Base-by-base conservation (phyloP, 2,329 filamentous ascomycete genomes). In the Neopestalotiopsis sp. region DNA sequence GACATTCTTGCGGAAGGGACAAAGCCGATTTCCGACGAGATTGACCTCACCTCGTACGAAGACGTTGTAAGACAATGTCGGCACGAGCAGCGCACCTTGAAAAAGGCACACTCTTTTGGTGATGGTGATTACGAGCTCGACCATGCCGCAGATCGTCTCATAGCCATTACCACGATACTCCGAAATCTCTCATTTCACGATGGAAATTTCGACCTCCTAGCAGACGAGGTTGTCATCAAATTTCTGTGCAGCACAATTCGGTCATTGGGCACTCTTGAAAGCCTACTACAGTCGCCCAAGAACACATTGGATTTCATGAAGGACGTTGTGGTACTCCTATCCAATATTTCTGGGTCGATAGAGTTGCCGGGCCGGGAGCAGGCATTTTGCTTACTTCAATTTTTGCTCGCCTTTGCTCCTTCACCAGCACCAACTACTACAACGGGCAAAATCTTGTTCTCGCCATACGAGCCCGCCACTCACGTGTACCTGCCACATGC, bases 261-360 rank as follows among this genome's bases (percentile, higher is more conserved):
- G 69, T 93, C 96, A 73, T 86, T 98, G 14, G 96, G 95, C 38
- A 98, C 95, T 4, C 91, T 94, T 14, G 94, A 94, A 74, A 93
- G 95, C 86, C 87, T 98, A 38, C 83, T 98, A 57, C 90, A 94
- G 52, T 94, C 91, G 3, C 88, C 96, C 72, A 86, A 88, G 76
- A 97, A 98, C 80, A 96, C 93, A 0, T 84, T 98, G 72, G 96
- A 99, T 80, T 95, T 98, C 75, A 97, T 98, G 93, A 99, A 99
- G 81, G 96, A 99, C 79, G 85, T 94, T 38, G 89, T 98, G 69
- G 91, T 94, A 17, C 90, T 97, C 73, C 85, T 99, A 67, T 98
- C 95, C 68, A 98, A 99, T 79, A 89, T 97, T 62, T 91, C 94
- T 7, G 90, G 93, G 61, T 88, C 89, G 10, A 88, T 98, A 66